Percentiles rank a stretch among this genome's conserved stretches.
These are phyloP conservation scores for Acorus gramineus DNA, from an alignment of 106 monocot genomes.

Conservation along the genomic window DNA sequence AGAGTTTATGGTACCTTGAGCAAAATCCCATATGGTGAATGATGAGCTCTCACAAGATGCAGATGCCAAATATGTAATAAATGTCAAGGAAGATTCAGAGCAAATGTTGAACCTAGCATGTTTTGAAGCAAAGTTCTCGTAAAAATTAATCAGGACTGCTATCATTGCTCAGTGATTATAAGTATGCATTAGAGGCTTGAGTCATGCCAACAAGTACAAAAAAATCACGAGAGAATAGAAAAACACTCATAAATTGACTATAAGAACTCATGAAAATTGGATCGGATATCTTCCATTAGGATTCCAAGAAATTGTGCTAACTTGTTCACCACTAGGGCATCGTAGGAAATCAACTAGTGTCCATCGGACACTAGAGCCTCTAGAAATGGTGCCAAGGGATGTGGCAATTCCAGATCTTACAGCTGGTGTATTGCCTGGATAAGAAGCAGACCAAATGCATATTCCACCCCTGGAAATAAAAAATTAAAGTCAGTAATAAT, in stretches of 20 bases:
- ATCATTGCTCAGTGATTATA: no score
- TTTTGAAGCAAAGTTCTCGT: no score
- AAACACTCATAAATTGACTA: background rate
- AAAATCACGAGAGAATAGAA: background rate
- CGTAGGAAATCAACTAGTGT: constrained; percentile 74
- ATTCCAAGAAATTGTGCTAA: constrained; percentile 69
- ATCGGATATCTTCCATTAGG: constrained; percentile 95
- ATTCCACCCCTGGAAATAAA: constrained; percentile 60
- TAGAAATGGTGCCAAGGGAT: constrained; percentile 41
- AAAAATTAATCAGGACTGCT: no score
- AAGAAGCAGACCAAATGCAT: constrained; percentile 95
- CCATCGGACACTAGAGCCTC: constrained; percentile 70
- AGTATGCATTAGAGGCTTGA: no score
- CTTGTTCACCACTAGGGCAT: constrained; percentile 44
- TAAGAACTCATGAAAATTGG: background rate
- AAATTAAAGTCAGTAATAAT: constrained; percentile 1
- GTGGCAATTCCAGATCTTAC: constrained; percentile 53
- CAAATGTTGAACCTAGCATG: no score
- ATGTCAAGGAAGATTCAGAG: constrained; percentile 31
- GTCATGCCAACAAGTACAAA: background rate
- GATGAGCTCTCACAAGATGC: constrained; percentile 68
- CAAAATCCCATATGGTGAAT: constrained; percentile 97
- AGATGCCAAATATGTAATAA: constrained; percentile 78
- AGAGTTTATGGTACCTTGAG: constrained; percentile 55
- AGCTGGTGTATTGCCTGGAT: constrained; percentile 58